Base-by-base conservation (phyloP, 2,329 filamentous ascomycete genomes). In the Orbilia oligospora region DNA sequence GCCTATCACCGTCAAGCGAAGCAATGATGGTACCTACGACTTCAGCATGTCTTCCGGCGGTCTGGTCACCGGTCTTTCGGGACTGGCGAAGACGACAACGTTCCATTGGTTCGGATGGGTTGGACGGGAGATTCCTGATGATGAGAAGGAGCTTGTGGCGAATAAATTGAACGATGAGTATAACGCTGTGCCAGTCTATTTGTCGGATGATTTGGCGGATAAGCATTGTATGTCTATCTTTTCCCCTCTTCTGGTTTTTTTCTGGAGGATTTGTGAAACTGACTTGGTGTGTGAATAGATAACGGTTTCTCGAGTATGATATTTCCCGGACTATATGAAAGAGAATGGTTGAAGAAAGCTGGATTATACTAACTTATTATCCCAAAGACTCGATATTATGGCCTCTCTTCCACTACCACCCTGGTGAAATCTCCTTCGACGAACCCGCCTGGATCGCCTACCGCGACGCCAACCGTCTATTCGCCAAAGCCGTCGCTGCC, bases 101-200 rank as follows among this genome's bases (percentile, higher is more conserved):
- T 98, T 98, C 85, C 93, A 96, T 85, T 99, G 96, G 96, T 98
- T 98, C 85, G 96, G 96, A 81, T 98, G 96, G 95, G 94, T 96
- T 0, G 96, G 96, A 44, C 86, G 97, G 61, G 93, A 98, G 85
- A 90, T 98, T 3, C 95, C 95, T 46, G 93, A 97, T 80, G 89
- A 90, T 70, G 95, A 98, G 85, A 89, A 93, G 51, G 87, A 88
- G 1, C 87, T 88, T 71, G 90, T 99, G 84, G 91, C 90, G 83
- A 88, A 91, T 83, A 90, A 92, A 80, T 87, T 98, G 83, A 92
- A 93, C 86, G 90, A 96, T 22, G 92, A 97, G 83, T 94, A 97
- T 85, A 91, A 92, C 81, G 94, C 95, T 6, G 90, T 97, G 48
- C 95, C 96, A 0, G 92, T 99, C 69, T 97, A 97, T 84, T 90